phyloP scores from a whole-genome alignment of 805 yeast genomes.

The Kodamaea nitidulidarum region DNA sequence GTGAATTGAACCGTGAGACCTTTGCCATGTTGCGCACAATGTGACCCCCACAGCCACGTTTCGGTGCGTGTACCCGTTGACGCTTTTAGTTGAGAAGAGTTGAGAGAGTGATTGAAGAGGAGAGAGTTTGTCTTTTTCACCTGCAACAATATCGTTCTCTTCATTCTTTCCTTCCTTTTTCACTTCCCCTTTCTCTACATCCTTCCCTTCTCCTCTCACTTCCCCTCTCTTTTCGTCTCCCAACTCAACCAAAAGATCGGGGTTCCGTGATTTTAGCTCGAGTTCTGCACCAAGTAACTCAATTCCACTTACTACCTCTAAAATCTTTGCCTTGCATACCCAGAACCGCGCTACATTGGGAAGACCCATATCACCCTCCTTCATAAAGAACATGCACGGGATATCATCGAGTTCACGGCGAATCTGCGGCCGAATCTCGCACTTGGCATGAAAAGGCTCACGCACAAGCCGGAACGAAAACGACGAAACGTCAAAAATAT shows the following conservation, averaged over 20 bases:
- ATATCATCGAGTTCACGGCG: conserved; percentile 27
- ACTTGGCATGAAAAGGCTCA: conserved; percentile 20
- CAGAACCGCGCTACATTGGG: conserved; percentile 30
- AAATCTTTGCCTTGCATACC: conserved; percentile 16
- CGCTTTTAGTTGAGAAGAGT: conserved; percentile 33
- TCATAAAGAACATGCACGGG: conserved; percentile 34
- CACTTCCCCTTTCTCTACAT: neutral
- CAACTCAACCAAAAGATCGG: conserved; percentile 23
- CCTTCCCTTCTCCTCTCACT: neutral
- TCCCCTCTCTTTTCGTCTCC: conserved; percentile 5
- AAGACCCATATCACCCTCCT: conserved; percentile 21
- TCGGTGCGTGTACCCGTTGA: conserved; percentile 37
- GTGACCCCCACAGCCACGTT: conserved; percentile 25
- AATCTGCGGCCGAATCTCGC: conserved; percentile 25
- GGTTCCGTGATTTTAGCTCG: conserved; percentile 22
- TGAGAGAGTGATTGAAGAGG: conserved; percentile 12
- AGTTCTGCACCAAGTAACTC: conserved; percentile 16
- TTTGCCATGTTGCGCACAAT: conserved; percentile 30
- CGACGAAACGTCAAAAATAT: conserved; percentile 20
- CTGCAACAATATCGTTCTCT: too few species aligned
- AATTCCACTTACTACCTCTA: conserved; percentile 11
- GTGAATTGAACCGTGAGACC: conserved; percentile 23
- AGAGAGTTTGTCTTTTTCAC: neutral
- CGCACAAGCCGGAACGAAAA: conserved; percentile 22
- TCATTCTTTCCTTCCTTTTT: neutral